A percentile compares a stretch with the other conserved stretches of the same genome.
phyloP scores from a whole-genome alignment of 1,284 basidiomycete species.

The Moesziomyces sp. region DNA sequence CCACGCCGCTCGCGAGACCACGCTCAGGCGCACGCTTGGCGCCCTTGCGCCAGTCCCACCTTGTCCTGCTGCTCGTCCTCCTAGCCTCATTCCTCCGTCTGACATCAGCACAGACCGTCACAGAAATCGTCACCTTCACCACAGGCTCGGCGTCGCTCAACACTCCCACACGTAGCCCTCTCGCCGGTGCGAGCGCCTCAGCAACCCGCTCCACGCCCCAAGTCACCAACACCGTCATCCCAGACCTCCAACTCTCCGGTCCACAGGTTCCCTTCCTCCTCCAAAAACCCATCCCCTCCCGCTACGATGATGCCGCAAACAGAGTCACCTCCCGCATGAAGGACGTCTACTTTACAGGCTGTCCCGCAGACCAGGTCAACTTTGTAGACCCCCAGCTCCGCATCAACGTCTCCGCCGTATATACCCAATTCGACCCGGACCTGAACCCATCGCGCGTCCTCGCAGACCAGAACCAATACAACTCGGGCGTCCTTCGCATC shows the following conservation, averaged over 20 bases:
- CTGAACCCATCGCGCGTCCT: conserved; percentile 19
- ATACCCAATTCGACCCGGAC: conserved; percentile 55
- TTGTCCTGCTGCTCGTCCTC: neutral
- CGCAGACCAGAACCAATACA: conserved; percentile 15
- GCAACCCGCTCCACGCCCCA: conserved; percentile 13
- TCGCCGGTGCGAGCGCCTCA: conserved; percentile 7
- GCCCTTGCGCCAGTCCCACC: conserved; percentile 2
- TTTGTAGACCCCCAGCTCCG: conserved; percentile 43
- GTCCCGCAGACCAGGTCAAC: conserved; percentile 34
- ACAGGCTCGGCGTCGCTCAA: conserved; percentile 49
- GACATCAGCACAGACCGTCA: conserved; percentile 27
- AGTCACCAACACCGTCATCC: conserved; percentile 46
- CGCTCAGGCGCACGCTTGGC: conserved; percentile 16
- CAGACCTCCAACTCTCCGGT: conserved; percentile 39
- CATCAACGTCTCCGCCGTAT: conserved; percentile 64
- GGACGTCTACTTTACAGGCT: conserved; percentile 55
- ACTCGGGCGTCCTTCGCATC: conserved; percentile 50
- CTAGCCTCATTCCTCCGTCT: neutral
- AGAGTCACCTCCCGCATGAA: conserved; percentile 34
- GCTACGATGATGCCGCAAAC: conserved; percentile 18
- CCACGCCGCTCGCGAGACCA: conserved; percentile 1
- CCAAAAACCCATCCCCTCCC: conserved; percentile 37
- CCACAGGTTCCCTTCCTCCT: conserved; percentile 44
- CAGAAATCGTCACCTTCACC: conserved; percentile 27
- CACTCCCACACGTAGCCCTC: conserved; percentile 16